Evolutionary conservation across 139 green algal genomes (phyloP).

Genomic region (Chlorella sp.): DNA sequence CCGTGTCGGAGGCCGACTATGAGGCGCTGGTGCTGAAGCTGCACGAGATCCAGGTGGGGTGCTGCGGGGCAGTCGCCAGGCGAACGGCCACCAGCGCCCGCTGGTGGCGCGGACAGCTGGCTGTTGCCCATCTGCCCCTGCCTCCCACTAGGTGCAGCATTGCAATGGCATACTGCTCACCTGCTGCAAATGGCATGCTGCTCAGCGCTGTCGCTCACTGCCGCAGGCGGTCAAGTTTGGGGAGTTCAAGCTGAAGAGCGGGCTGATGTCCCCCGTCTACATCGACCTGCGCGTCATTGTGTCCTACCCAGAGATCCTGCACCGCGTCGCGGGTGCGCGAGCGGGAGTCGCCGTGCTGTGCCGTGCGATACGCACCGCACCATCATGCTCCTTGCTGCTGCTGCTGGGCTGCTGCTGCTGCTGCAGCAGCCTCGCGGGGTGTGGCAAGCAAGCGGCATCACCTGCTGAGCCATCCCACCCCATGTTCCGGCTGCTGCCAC

Average conservation of each 20-base stretch:
- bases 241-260: constrained; percentile 98
- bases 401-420: too few species aligned
- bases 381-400: too few species aligned
- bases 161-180: background rate
- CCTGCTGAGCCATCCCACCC: background rate
- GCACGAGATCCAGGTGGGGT: constrained; percentile 85
- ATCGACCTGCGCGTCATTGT: constrained; percentile 99
- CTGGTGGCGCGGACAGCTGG: background rate
- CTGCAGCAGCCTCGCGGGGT: too few species aligned
- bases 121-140: background rate
- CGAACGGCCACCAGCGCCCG: too few species aligned
- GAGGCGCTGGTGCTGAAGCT: constrained; percentile 90
- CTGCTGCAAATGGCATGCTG: background rate
- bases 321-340: constrained; percentile 57
- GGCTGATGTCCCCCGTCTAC: constrained; percentile 96
- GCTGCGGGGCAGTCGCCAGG: background rate
- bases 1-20: constrained; percentile 75
- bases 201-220: background rate
- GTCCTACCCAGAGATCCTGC: constrained; percentile 96
- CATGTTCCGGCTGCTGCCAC: background rate
- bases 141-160: background rate
- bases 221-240: constrained; percentile 99
- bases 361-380: background rate
- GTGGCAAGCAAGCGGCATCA: too few species aligned
- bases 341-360: background rate